Base-by-base conservation (phyloP, 208 protist genomes). In the Wallacemonas sp. region DNA sequence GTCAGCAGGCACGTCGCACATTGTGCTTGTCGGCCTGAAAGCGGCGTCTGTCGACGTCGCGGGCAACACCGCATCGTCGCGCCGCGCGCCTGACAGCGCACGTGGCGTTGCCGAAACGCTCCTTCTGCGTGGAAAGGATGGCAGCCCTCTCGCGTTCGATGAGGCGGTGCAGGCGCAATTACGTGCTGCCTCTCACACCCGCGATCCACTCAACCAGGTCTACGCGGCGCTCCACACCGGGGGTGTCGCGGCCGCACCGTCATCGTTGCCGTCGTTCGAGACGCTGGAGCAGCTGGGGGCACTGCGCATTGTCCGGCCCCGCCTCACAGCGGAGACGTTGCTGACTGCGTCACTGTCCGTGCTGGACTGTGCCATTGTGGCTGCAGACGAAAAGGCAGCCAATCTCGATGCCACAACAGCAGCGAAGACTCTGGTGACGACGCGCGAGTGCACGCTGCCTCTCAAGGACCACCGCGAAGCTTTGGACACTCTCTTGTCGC, bases 131-230 rank as follows among this genome's bases (percentile, higher is more conserved):
- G 61, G 61, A 27, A 66, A 66, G 41, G 32, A 66, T 33, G 61
- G 61, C 5, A 16, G 3, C 2, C 61, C 43, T 8, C 61, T 66
- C 21, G 16, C 34, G 17, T 8, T 66, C 6, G 46, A 27, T 5
- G 47, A 43, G 23, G 4, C 11, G 21, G 16, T 49, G 32, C 21
- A 5, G 21, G 24, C 9, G 30, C 3, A 36, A 21, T 19, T 41
- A 9, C 27, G 19, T 2, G 27, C 47, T 19, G 5, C 24, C 0
- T 26, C n/a, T 5, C 24, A 36, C 19, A 26, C 11, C 17, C 58
- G 58, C 26, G 61, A 36, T 2, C 61, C 46, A 9, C 43, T 66
- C 2, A 66, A 66, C 24, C 38, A 54, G 46, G 61, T 66, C 11
- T 41, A 47, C 34, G 47, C 46, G 30, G 8, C 27, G 12, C 61